Percentiles rank a stretch among this genome's conserved stretches.
Evolutionary conservation across 495 filamentous ascomycete species (phyloP).

Genomic region (Eremomyces bilateralis): DNA sequence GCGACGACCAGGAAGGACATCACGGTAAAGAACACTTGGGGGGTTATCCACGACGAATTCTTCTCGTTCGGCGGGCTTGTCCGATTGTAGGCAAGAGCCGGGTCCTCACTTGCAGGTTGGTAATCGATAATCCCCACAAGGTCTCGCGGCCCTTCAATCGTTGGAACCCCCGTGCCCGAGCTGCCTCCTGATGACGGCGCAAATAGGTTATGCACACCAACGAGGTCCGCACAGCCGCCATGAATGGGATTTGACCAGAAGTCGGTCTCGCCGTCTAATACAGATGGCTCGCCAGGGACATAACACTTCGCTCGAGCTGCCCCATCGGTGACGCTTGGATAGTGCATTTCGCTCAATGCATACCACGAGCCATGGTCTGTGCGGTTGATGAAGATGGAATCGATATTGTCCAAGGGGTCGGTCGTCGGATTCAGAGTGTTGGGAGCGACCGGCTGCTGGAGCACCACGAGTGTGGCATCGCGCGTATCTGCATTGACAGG

Average conservation of each 20-base stretch:
- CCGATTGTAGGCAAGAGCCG: too few relatives aligned
- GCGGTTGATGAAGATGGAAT: slow-evolving; percentile 78
- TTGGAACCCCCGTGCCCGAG: too few relatives aligned
- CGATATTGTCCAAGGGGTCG: too few relatives aligned
- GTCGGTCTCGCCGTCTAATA: background rate
- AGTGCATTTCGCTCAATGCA: slow-evolving; percentile 70
- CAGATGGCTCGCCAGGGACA: slow-evolving; percentile 17
- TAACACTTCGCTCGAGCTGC: slow-evolving; percentile 43
- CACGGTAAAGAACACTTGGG: too few relatives aligned
- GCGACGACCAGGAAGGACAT: too few relatives aligned
- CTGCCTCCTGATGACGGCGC: too few relatives aligned
- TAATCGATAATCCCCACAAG: too few relatives aligned
- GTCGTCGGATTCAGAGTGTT: slow-evolving; percentile 36
- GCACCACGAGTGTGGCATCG: slow-evolving; percentile 45
- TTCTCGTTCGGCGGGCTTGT: too few relatives aligned
- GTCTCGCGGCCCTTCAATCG: too few relatives aligned
- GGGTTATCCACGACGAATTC: too few relatives aligned
- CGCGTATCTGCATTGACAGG: slow-evolving; percentile 34
- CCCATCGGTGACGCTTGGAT: slow-evolving; percentile 57
- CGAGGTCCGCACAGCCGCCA: background rate
- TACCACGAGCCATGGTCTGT: slow-evolving; percentile 79
- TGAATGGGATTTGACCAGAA: slow-evolving; percentile 2
- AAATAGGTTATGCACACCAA: slow-evolving; percentile 8
- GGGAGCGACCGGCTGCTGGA: slow-evolving; percentile 56
- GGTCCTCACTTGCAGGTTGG: too few relatives aligned